These are phyloP conservation scores for Monascus purpureus DNA, from an alignment of 495 filamentous ascomycete species.

Conservation along the genomic window DNA sequence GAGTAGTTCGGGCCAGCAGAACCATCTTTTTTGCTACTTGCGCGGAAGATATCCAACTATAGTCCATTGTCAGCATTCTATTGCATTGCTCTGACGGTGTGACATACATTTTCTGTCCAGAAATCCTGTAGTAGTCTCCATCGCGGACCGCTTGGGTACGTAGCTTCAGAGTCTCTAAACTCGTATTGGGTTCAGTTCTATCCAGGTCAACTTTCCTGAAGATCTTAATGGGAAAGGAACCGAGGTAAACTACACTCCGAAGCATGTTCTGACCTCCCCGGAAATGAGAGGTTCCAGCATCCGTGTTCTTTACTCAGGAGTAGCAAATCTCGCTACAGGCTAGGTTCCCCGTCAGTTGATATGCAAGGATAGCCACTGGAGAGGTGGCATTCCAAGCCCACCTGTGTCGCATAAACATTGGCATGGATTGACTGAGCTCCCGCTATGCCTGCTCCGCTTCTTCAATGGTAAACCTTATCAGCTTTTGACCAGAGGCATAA, in stretches of 20 bases:
- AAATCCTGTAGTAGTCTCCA: neutral
- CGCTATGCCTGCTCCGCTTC: constrained; percentile 64
- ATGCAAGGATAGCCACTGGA: too few relatives aligned
- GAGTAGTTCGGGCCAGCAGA: constrained; percentile 58
- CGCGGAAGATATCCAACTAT: constrained; percentile 64
- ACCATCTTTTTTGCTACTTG: constrained; percentile 70
- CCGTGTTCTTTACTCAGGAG: neutral
- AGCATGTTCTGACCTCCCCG: constrained; percentile 55
- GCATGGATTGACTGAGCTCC: constrained; percentile 67
- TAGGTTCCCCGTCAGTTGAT: neutral
- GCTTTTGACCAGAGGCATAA: too few relatives aligned
- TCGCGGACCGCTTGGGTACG: constrained; percentile 37
- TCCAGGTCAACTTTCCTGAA: too few relatives aligned
- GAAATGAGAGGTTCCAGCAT: constrained; percentile 24
- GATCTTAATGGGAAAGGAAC: too few relatives aligned
- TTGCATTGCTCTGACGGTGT: neutral
- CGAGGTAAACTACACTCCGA: constrained; percentile 36
- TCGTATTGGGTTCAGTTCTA: constrained; percentile 45
- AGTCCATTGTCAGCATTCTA: constrained; percentile 27
- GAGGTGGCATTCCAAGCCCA: neutral
- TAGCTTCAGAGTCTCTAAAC: constrained; percentile 58
- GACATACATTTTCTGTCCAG: neutral
- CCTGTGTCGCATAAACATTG: constrained; percentile 63
- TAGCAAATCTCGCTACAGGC: neutral
- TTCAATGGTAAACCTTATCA: constrained; percentile 8